Evolutionary conservation across 2,329 filamentous ascomycete genomes (phyloP), one percentile per base, ranked within the genome.

Genomic region (Coleophoma crateriformis): DNA sequence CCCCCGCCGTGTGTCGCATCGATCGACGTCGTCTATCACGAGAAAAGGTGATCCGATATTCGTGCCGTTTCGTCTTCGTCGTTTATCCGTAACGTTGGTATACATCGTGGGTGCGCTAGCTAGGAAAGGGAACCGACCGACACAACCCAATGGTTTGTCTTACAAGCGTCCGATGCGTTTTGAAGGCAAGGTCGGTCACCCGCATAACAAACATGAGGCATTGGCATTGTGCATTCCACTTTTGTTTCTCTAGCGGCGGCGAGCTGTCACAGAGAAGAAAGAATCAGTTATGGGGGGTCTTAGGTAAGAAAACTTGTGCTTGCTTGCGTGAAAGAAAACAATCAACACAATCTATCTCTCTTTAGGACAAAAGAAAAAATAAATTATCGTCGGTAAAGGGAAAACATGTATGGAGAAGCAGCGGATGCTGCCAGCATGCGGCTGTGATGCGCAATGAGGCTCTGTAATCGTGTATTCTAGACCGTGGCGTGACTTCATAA

Each of bases 241-340:
- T 27, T 27, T 27, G 27, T 27, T 27, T 27, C 27, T 27, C 27
- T 27, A 44, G 27, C 32, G 32, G 41, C 41, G 41, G 20, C 20
- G 41, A 44, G 41, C 41, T 44, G 41, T 44, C 41, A 44, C 41
- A 44, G n/a, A 15, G 22, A 20, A 22, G 39, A 20, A 44, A 44
- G 14, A 17, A 44, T 44, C 41, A 44, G 41, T 44, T 44, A 32
- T 32, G 20, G 41, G 27, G 19, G 22, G 12, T 27, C 32, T 44
- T 13, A 14, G 20, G 17, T 14, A 44, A 32, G 32, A 32, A 33
- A 22, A 22, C 22, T n/a, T n/a, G 20, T 44, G 41, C 41, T 44
- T 44, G 41, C 22, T 33, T 22, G 41, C 14, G 17, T 41, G 39
- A 17, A 11, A 19, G 19, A 40, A 41, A 41, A 41, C 17, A 17